A percentile compares a stretch with the other conserved stretches of the same genome.
phyloP scores from a whole-genome alignment of 1,284 basidiomycete genomes.

The Sanguinoderma infundibulare region DNA sequence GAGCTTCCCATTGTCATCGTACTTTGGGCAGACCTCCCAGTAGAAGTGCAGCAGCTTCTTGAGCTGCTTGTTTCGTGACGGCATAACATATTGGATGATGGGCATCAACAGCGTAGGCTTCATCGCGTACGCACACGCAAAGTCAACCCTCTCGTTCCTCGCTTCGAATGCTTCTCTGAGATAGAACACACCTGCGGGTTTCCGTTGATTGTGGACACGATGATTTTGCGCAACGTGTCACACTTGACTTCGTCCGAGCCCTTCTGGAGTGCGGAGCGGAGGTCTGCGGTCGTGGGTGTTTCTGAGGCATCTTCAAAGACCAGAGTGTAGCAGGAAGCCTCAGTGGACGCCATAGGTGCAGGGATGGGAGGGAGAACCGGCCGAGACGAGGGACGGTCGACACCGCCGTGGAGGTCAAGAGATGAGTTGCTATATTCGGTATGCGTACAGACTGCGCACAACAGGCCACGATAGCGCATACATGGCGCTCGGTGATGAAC shows the following conservation, averaged over 20 bases:
- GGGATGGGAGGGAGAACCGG: constrained; percentile 7
- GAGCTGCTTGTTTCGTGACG: constrained; percentile 94
- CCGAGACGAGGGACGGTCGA: constrained; percentile 15
- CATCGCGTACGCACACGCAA: constrained; percentile 10
- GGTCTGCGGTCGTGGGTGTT: constrained; percentile 82
- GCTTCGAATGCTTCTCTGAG: too few relatives aligned
- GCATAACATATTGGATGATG: constrained; percentile 97
- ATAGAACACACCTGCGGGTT: constrained; percentile 69
- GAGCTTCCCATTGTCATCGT: constrained; percentile 95
- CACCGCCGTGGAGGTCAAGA: constrained; percentile 24
- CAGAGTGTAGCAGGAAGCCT: constrained; percentile 83
- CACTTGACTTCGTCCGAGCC: constrained; percentile 98
- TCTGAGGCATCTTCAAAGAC: constrained; percentile 82
- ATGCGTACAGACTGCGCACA: constrained; percentile 21
- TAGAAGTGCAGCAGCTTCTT: constrained; percentile 99
- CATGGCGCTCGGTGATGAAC: not conserved
- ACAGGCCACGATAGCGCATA: constrained; percentile 14
- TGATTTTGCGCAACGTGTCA: constrained; percentile 95
- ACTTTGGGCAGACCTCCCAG: constrained; percentile 99
- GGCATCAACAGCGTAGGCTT: constrained; percentile 95
- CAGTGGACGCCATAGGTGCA: constrained; percentile 40
- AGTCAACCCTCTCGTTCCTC: not conserved
- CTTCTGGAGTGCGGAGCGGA: constrained; percentile 90
- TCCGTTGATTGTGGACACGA: constrained; percentile 95
- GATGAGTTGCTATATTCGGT: constrained; percentile 25